A percentile compares a stretch with the other conserved stretches of the same genome.
These are phyloP conservation scores for Gracilaria vermiculophylla DNA, from an alignment of 23 red algal species.

Conservation along the genomic window DNA sequence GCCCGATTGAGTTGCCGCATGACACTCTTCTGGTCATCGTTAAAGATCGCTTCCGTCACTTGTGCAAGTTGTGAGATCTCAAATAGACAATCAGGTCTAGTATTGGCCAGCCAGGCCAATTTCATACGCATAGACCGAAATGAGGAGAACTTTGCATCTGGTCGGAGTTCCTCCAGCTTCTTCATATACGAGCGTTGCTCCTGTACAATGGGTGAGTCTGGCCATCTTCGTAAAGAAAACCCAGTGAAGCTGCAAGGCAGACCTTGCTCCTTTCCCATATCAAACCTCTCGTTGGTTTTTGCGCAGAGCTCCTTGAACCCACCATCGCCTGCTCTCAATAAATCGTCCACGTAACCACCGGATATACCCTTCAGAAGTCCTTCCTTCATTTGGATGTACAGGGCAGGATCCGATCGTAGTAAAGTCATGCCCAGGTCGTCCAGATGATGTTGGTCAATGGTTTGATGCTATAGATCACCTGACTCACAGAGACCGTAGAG, in stretches of 20 bases:
- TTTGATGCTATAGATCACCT: background rate
- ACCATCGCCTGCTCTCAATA: too few relatives aligned
- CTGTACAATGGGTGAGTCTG: background rate
- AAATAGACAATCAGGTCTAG: conserved; percentile 37
- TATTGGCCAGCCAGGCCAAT: conserved; percentile 45
- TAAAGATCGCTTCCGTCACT: conserved; percentile 26
- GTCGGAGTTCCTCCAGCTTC: conserved; percentile 35
- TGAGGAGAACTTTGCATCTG: conserved; percentile 3
- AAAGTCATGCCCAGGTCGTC: background rate
- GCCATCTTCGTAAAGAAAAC: background rate
- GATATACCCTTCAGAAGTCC: too few relatives aligned
- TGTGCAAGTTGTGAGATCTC: too few relatives aligned
- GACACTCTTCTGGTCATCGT: background rate
- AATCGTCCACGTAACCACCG: too few relatives aligned
- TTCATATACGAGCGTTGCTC: conserved; percentile 20
- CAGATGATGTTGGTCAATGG: background rate
- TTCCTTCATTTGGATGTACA: too few relatives aligned
- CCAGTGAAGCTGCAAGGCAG: conserved; percentile 36
- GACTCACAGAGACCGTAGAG: conserved; percentile 31
- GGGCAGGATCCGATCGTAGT: too few relatives aligned
- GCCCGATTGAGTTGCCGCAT: conserved; percentile 26
- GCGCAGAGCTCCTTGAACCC: too few relatives aligned
- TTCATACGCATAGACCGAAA: conserved; percentile 64
- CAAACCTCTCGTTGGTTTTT: conserved; percentile 7
- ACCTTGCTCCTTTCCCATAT: conserved; percentile 23